phyloP scores from a whole-genome alignment of 2,329 filamentous ascomycete genomes.

The Nigrospora sphaerica region DNA sequence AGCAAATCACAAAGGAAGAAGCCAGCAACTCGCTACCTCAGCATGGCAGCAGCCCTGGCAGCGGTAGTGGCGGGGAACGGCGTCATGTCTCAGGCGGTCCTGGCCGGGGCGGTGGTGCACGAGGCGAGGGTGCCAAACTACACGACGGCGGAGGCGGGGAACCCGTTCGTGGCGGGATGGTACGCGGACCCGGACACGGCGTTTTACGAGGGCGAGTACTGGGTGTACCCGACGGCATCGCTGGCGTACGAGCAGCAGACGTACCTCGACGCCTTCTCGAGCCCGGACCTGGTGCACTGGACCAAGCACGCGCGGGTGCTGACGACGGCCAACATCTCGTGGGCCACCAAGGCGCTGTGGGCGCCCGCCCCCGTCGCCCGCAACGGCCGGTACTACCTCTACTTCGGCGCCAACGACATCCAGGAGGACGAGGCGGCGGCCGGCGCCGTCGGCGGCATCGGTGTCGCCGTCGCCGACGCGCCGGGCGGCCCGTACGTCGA shows the following conservation, averaged over 20 bases:
- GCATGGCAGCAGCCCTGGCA: too few relatives aligned
- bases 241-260: constrained; percentile 37
- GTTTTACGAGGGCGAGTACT: constrained; percentile 36
- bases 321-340: constrained; percentile 28
- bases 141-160: constrained; percentile 33
- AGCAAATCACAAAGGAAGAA: too few relatives aligned
- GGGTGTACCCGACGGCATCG: constrained; percentile 41
- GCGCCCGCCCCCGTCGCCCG: constrained; percentile 36
- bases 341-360: constrained; percentile 39
- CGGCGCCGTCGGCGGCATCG: constrained; percentile 30
- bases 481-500: constrained; percentile 33
- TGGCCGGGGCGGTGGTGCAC: too few relatives aligned
- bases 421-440: constrained; percentile 19
- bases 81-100: too few relatives aligned
- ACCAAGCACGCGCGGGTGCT: constrained; percentile 37
- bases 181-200: constrained; percentile 44
- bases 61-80: too few relatives aligned
- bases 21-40: too few relatives aligned
- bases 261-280: constrained; percentile 44
- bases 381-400: constrained; percentile 39
- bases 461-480: constrained; percentile 27
- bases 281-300: constrained; percentile 39
- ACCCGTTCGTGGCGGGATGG: constrained; percentile 41
- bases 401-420: constrained; percentile 43
- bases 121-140: constrained; percentile 19